Evolutionary conservation across 257 asterid genomes (phyloP).

Genomic region (Nicotiana noctiflora): DNA sequence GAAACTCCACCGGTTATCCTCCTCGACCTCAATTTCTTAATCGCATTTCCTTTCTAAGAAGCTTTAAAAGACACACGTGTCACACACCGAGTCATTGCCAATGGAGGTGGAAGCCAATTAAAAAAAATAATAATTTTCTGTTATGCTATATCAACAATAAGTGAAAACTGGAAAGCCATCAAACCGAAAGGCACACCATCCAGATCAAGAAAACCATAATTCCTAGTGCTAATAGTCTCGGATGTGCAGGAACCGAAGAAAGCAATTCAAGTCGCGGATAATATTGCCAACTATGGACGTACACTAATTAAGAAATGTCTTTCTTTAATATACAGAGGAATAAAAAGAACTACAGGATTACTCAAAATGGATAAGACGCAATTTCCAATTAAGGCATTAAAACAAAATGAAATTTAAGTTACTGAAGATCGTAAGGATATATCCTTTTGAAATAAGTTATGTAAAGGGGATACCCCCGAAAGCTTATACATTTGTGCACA

Average conservation of each 20-base stretch:
- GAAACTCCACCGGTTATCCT: background rate
- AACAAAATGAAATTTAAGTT: background rate
- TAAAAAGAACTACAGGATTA: background rate
- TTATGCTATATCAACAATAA: background rate
- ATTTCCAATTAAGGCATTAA: background rate
- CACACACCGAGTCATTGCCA: background rate
- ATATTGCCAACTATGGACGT: background rate
- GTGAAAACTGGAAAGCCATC: background rate
- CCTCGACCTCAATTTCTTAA: background rate
- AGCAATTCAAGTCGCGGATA: background rate
- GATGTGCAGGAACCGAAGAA: background rate
- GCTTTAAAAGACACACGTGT: background rate
- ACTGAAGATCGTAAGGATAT: background rate
- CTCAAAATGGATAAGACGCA: background rate
- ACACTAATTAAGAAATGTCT: background rate
- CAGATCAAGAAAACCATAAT: no score
- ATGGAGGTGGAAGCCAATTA: background rate
- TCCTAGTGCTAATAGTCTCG: background rate
- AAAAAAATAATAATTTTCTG: background rate
- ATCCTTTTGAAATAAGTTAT: background rate
- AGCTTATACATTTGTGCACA: background rate
- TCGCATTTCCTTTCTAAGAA: background rate
- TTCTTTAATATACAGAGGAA: background rate
- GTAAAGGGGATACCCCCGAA: background rate
- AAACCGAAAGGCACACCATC: no score